A percentile compares a stretch with the other conserved stretches of the same genome.
These are phyloP conservation scores for Paxillus involutus DNA, from an alignment of 768 basidiomycete species.

Conservation along the genomic window DNA sequence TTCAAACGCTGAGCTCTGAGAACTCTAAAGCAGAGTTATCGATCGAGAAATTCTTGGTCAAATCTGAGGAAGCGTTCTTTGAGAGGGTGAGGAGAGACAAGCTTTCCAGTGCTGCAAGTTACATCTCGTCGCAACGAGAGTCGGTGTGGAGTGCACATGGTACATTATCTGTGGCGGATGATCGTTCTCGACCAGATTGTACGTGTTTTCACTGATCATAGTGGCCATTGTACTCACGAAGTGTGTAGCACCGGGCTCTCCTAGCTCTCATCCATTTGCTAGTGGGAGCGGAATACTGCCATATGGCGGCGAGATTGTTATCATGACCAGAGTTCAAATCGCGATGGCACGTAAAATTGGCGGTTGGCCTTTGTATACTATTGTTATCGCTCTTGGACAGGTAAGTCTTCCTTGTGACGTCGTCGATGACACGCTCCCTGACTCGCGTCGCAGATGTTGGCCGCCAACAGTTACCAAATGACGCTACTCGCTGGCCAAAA, in stretches of 20 bases:
- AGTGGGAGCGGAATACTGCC: slow-evolving; percentile 44
- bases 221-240: neutral
- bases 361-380: slow-evolving; percentile 91
- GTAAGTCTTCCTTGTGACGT: slow-evolving; percentile 31
- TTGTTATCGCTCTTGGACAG: slow-evolving; percentile 85
- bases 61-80: slow-evolving; percentile 94
- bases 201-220: slow-evolving; percentile 34
- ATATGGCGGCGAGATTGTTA: slow-evolving; percentile 58
- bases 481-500: slow-evolving; percentile 87
- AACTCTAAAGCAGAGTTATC: slow-evolving; percentile 91
- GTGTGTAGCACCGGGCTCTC: slow-evolving; percentile 38
- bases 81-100: slow-evolving; percentile 87
- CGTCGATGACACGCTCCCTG: neutral
- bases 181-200: slow-evolving; percentile 78
- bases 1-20: slow-evolving; percentile 74
- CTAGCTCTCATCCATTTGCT: slow-evolving; percentile 51
- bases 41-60: slow-evolving; percentile 87
- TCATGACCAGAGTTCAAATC: slow-evolving; percentile 86
- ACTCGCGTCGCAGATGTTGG: slow-evolving; percentile 58
- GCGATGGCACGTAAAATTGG: slow-evolving; percentile 75
- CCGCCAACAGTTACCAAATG: slow-evolving; percentile 93
- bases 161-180: slow-evolving; percentile 44
- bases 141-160: slow-evolving; percentile 76
- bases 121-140: slow-evolving; percentile 76
- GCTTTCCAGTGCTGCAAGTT: slow-evolving; percentile 77